Conservation (phyloP, 2,329 filamentous ascomycete genomes). For the Dryadomyces sulphureus region DNA sequence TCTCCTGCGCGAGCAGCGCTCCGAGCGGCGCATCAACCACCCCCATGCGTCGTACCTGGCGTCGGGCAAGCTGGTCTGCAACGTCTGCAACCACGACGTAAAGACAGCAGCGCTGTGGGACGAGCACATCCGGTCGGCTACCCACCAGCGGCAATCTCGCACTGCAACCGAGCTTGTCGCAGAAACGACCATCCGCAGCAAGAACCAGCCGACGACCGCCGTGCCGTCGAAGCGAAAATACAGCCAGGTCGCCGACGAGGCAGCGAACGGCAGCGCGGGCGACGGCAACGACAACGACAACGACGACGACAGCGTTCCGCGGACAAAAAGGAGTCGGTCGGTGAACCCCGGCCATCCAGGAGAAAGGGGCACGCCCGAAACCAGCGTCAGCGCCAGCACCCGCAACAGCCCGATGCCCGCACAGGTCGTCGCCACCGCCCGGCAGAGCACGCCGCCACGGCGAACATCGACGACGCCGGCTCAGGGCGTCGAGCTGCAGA, state of each 20-base stretch:
- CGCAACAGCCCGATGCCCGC: background rate
- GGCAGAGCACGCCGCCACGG: slow-evolving; percentile 24
- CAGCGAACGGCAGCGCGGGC: slow-evolving; percentile 1
- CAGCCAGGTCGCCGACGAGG: background rate
- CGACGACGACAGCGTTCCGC: background rate
- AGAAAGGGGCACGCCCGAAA: background rate
- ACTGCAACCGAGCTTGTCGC: background rate
- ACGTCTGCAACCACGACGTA: slow-evolving; percentile 47
- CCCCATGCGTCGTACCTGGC: slow-evolving; percentile 54
- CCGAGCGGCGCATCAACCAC: slow-evolving; percentile 57
- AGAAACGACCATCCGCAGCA: background rate
- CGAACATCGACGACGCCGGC: slow-evolving; percentile 36
- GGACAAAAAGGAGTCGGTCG: background rate
- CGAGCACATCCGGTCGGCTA: slow-evolving; percentile 36
- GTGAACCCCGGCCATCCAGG: background rate
- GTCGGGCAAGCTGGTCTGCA: slow-evolving; percentile 52
- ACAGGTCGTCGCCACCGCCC: background rate
- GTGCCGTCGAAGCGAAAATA: background rate
- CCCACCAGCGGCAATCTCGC: slow-evolving; percentile 24
- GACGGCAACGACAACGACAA: too few species aligned
- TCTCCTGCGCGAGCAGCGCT: slow-evolving; percentile 63
- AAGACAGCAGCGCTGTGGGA: slow-evolving; percentile 57
- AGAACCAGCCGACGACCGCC: background rate
- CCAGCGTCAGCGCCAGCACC: background rate
- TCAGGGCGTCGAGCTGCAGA: slow-evolving; percentile 44